phyloP scores from a whole-genome alignment of 2,329 filamentous ascomycete genomes.

The Teratosphaeria pseudoeucalypti region DNA sequence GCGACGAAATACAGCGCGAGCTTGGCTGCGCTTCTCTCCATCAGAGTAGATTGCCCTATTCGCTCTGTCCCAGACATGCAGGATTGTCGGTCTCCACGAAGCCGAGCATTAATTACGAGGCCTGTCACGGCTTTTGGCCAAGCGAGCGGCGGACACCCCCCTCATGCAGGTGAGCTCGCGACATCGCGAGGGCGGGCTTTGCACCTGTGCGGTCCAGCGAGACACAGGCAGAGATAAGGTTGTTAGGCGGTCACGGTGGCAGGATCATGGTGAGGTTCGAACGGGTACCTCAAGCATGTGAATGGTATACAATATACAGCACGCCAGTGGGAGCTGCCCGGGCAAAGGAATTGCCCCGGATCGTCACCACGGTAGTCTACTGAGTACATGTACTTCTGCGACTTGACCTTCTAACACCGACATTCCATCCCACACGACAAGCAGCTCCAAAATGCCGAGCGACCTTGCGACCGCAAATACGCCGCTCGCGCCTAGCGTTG shows the following conservation, averaged over 20 bases:
- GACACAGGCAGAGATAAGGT: no score
- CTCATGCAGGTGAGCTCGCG: no score
- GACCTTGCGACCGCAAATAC: conserved; percentile 18
- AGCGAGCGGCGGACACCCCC: no score
- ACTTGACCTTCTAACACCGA: background rate
- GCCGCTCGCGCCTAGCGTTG: conserved; percentile 74
- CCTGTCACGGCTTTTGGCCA: no score
- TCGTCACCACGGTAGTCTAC: background rate
- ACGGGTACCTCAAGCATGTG: background rate
- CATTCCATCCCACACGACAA: background rate
- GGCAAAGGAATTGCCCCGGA: background rate
- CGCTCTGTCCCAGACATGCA: background rate
- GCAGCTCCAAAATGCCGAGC: background rate
- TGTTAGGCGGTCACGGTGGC: no score
- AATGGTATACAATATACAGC: background rate
- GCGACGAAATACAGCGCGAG: no score
- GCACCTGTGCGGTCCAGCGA: no score
- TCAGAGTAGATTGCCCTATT: no score
- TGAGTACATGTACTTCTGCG: background rate
- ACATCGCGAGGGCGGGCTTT: no score
- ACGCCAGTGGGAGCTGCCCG: background rate
- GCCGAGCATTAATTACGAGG: background rate
- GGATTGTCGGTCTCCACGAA: background rate
- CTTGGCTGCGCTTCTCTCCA: no score
- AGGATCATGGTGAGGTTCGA: background rate